phyloP scores from a whole-genome alignment of 139 green algal genomes.

The Coccomyxa sp. region DNA sequence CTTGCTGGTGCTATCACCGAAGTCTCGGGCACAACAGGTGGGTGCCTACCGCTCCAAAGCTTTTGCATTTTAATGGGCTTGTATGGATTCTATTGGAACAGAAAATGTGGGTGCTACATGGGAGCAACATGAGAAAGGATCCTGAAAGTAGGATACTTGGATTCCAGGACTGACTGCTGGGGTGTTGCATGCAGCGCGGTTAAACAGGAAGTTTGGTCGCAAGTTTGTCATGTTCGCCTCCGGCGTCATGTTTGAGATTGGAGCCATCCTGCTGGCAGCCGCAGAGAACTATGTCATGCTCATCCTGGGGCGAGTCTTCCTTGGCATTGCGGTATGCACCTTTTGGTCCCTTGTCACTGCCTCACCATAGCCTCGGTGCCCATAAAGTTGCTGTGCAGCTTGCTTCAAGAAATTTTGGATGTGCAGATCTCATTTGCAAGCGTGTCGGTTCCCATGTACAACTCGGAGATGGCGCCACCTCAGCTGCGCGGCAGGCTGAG shows the following conservation, averaged over 20 bases:
- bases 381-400: neutral
- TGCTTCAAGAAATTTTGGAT: neutral
- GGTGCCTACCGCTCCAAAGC: too few species aligned
- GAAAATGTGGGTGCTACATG: neutral
- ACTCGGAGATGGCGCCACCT: conserved; percentile 29
- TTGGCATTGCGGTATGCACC: conserved; percentile 51
- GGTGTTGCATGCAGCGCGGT: neutral
- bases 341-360: neutral
- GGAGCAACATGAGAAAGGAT: too few species aligned
- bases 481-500: conserved; percentile 38
- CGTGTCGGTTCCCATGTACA: conserved; percentile 21
- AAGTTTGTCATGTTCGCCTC: conserved; percentile 39
- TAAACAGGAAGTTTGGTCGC: conserved; percentile 26
- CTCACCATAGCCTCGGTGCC: neutral
- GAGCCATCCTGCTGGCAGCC: conserved; percentile 33
- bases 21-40: conserved; percentile 15
- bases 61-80: too few species aligned
- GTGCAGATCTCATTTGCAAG: conserved; percentile 40
- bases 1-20: conserved; percentile 26
- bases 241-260: conserved; percentile 46
- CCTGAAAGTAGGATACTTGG: too few species aligned
- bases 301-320: conserved; percentile 47
- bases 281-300: conserved; percentile 47
- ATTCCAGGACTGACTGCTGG: neutral
- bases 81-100: too few species aligned